Base-by-base conservation (phyloP, 176 grass and related monocot species). In the Coix lacrymajobi region DNA sequence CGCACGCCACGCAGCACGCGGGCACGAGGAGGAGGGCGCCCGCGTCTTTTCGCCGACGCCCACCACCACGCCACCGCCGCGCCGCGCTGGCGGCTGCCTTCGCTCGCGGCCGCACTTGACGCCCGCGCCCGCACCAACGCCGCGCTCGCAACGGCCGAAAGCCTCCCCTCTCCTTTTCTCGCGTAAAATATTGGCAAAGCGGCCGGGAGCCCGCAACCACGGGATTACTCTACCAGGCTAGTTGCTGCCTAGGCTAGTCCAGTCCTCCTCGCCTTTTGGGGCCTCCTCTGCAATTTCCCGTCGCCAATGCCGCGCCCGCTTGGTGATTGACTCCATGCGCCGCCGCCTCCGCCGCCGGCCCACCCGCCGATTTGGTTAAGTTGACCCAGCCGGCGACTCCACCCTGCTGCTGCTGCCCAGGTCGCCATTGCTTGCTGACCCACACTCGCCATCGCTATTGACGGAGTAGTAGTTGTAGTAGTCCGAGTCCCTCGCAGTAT, bases 381-480 rank as follows among this genome's bases (percentile, higher is more conserved):
- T 69, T 88, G 74, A 83, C 60, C 60, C 26, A 3, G 10, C 43
- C 54, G n/a, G 5, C 15, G 46, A 56, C 51, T 20, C 19, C 7
- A 1, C 45, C 15, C 5, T 51, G 2, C 4, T 14, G 16, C 45
- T 19, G 46, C 6, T 51, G 48, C 48, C 49, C 8, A 24, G 56
- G 56, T 60, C 56, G 38, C 48, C 30, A 22, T 77, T 69, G 79
- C 79, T 11, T 63, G 79, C 79, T 82, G 33, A 71, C 80, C 40
- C 72, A 77, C 80, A 51, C 63, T 28, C 52, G 52, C n/a, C n/a
- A n/a, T n/a, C n/a, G n/a, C n/a, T n/a, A n/a, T n/a, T n/a, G n/a
- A n/a, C n/a, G n/a, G n/a, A n/a, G n/a, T n/a, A n/a, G n/a, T n/a
- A n/a, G n/a, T n/a, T n/a, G n/a, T n/a, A n/a, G n/a, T n/a, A n/a